Evolutionary conservation across 2,329 filamentous ascomycete genomes (phyloP).

Genomic region (Phoma herbarum): DNA sequence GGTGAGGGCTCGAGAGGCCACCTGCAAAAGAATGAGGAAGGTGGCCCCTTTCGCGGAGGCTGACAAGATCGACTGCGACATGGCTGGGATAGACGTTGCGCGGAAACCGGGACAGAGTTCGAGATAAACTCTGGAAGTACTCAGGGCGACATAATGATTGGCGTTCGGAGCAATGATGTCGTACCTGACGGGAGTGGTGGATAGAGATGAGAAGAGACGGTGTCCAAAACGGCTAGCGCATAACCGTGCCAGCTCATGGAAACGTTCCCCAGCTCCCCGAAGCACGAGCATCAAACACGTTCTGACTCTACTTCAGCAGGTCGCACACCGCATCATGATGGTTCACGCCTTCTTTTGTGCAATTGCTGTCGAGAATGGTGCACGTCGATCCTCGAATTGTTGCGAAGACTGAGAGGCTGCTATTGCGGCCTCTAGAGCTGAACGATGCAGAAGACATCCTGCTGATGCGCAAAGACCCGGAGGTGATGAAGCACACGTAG

Average conservation of each 20-base stretch:
- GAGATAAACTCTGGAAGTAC: slow-evolving; percentile 15
- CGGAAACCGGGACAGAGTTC: slow-evolving; percentile 17
- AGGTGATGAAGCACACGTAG: slow-evolving; percentile 71
- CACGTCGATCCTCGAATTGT: slow-evolving; percentile 43
- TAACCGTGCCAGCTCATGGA: slow-evolving; percentile 21
- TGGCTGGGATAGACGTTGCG: slow-evolving; percentile 21
- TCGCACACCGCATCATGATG: slow-evolving; percentile 41
- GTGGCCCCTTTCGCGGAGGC: slow-evolving; percentile 75
- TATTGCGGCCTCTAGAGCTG: slow-evolving; percentile 61
- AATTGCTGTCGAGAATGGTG: slow-evolving; percentile 39
- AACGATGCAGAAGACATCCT: slow-evolving; percentile 63
- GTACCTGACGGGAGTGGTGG: slow-evolving; percentile 31
- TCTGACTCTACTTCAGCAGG: slow-evolving; percentile 24
- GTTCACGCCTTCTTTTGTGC: slow-evolving; percentile 6
- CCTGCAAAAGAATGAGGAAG: slow-evolving; percentile 86
- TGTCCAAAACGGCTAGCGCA: slow-evolving; percentile 35
- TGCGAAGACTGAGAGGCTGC: slow-evolving; percentile 61
- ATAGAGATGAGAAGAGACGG: slow-evolving; percentile 30
- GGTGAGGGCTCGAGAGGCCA: slow-evolving; percentile 85
- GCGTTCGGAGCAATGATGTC: slow-evolving; percentile 23
- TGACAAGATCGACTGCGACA: slow-evolving; percentile 49
- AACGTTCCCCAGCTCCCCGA: slow-evolving; percentile 20
- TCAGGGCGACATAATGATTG: slow-evolving; percentile 38
- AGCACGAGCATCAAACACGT: slow-evolving; percentile 29
- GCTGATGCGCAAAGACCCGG: slow-evolving; percentile 64